Conservation (phyloP, 2,329 filamentous ascomycete genomes). For the Emmonsiellopsis sp. region DNA sequence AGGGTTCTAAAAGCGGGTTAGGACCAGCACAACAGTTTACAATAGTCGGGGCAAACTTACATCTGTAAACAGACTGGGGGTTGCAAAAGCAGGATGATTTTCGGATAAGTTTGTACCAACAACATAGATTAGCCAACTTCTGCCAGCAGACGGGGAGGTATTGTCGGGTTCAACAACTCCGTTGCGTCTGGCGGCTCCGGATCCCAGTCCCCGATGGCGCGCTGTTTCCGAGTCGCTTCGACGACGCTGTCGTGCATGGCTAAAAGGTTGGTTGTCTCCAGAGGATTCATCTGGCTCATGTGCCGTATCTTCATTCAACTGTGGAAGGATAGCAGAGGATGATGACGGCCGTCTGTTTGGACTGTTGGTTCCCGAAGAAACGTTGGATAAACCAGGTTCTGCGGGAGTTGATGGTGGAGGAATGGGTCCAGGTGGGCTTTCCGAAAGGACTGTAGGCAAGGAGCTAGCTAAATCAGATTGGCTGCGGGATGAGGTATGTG, state of each 20-base stretch:
- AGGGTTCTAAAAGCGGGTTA: conserved; percentile 38
- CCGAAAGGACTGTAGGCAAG: conserved; percentile 40
- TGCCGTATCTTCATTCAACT: conserved; percentile 30
- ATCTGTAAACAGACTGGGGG: conserved; percentile 61
- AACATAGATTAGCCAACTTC: conserved; percentile 66
- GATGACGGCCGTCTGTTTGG: conserved; percentile 40
- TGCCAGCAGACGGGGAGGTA: conserved; percentile 39
- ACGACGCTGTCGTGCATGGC: conserved; percentile 43
- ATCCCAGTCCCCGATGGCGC: conserved; percentile 48
- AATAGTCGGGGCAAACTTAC: conserved; percentile 30
- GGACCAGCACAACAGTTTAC: conserved; percentile 3
- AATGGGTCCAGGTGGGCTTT: conserved; percentile 49
- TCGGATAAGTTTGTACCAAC: conserved; percentile 61
- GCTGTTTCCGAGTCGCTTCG: conserved; percentile 52
- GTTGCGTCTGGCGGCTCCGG: conserved; percentile 54
- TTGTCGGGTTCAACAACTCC: conserved; percentile 55
- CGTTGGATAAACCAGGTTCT: conserved; percentile 47
- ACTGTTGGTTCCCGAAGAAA: conserved; percentile 45
- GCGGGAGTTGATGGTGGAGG: conserved; percentile 58
- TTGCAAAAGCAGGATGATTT: conserved; percentile 61
- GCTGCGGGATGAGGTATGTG: conserved; percentile 21
- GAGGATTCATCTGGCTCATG: conserved; percentile 30
- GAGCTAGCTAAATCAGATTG: conserved; percentile 23
- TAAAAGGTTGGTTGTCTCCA: conserved; percentile 34
- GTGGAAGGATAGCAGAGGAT: conserved; percentile 35